phyloP scores from a whole-genome alignment of 2,329 filamentous ascomycete species.

The Tolypocladium nubicola region DNA sequence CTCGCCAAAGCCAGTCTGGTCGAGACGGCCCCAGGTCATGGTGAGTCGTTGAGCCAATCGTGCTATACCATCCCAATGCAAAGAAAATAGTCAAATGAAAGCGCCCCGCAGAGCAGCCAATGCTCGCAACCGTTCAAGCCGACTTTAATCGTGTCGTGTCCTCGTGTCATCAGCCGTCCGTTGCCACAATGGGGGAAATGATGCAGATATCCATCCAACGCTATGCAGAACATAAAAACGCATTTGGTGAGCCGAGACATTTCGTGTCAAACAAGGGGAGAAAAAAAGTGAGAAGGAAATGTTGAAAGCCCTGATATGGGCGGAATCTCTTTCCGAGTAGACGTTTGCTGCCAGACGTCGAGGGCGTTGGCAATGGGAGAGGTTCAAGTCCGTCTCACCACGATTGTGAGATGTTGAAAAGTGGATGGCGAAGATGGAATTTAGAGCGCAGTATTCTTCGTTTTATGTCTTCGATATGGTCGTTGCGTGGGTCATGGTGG shows the following conservation, averaged over 20 bases:
- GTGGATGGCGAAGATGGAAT: neutral
- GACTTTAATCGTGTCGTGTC: neutral
- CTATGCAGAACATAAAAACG: neutral
- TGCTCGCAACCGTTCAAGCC: neutral
- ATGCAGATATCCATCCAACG: neutral
- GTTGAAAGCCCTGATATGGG: neutral
- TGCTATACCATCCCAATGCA: neutral
- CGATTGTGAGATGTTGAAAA: neutral
- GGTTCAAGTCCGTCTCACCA: neutral
- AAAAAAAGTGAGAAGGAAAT: neutral
- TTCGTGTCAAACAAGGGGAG: neutral
- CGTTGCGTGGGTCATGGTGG: slow-evolving; percentile 7
- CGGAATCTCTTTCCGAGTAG: neutral
- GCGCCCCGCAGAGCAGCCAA: neutral
- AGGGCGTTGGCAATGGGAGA: neutral
- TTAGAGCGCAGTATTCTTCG: slow-evolving; percentile 10
- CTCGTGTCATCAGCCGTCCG: neutral
- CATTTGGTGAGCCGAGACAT: neutral
- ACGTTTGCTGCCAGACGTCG: neutral
- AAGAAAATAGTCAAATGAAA: neutral
- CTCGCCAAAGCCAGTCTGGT: neutral
- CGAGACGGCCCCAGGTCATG: neutral
- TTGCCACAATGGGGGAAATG: neutral
- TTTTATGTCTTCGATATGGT: slow-evolving; percentile 20
- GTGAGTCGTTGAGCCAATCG: neutral